These are phyloP conservation scores for Mollisia scopiformis DNA, from an alignment of 2,329 filamentous ascomycete genomes.

Conservation along the genomic window DNA sequence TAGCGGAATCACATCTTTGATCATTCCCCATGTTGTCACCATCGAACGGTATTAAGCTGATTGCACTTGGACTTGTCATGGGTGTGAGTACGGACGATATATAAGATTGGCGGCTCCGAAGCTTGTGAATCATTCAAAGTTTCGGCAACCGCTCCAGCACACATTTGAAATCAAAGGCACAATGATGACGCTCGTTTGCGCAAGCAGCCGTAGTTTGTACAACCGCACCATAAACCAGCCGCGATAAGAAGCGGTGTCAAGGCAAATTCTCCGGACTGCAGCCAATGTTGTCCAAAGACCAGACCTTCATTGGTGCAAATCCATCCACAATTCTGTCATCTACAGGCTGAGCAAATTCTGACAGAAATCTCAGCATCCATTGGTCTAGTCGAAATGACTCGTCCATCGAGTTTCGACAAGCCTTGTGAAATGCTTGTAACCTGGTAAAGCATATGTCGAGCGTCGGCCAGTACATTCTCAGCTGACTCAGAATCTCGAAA, in stretches of 20 bases:
- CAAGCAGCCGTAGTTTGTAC: not conserved
- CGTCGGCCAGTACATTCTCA: constrained; percentile 46
- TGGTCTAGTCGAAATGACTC: constrained; percentile 44
- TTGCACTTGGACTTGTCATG: not conserved
- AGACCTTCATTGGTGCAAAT: not conserved
- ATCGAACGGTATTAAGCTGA: not conserved
- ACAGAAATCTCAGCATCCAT: constrained; percentile 46
- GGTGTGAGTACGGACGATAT: not conserved
- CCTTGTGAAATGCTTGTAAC: constrained; percentile 45
- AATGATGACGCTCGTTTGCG: not conserved
- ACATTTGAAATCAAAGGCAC: not conserved
- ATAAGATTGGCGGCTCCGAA: not conserved
- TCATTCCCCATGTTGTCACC: not conserved
- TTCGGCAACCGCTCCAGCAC: not conserved
- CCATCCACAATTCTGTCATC: constrained; percentile 28
- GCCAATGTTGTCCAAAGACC: constrained; percentile 17
- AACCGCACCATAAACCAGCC: not conserved
- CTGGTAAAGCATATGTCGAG: constrained; percentile 43
- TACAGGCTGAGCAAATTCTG: constrained; percentile 37
- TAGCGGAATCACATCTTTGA: not conserved
- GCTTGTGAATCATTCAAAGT: not conserved
- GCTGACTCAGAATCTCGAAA: constrained; percentile 46
- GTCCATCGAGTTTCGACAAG: constrained; percentile 41
- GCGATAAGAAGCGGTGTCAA: not conserved
- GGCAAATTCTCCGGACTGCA: constrained; percentile 1